Evolutionary conservation across 2,329 filamentous ascomycete genomes (phyloP), one percentile per base, ranked within the genome.

Genomic region (Cadophora malorum): DNA sequence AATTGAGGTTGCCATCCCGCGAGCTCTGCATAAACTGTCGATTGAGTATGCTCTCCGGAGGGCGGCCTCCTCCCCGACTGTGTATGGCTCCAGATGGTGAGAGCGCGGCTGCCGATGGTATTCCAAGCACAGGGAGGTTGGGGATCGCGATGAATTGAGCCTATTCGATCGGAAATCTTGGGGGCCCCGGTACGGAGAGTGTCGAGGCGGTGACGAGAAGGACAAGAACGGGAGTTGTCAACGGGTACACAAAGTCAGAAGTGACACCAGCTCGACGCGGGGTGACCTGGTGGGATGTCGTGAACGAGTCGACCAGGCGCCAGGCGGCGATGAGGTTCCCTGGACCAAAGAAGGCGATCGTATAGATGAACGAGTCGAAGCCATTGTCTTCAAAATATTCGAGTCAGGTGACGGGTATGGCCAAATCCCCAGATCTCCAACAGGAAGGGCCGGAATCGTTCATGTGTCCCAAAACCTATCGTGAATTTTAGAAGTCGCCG

Each of bases 151-250:
- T n/a, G 33, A 49, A 25, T 6, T 62, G 59, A 62, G 59, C 59
- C 59, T 62, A 16, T 33, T 61, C 33, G 41, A 47, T 12, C 59
- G 59, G 35, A 21, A 10, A 50, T 49, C n/a, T 62, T 33, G 23
- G 25, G 9, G 31, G 50, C 8, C 47, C 8, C 41, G 12, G 41
- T 45, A 45, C 12, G 6, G 45, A 28, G 28, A 3, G 28, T 28
- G 28, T 28, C 28, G 28, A 21, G n/a, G 41, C 33, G 61, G 47
- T 64, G 45, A 41, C 38, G 21, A 59, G 25, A 63, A 38, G n/a
- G 47, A 59, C 16, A 25, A 23, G 45, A 60, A 52, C 60, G 66
- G 62, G 35, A 64, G 33, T 60, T 67, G 61, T 31, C 33, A 56
- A 41, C 62, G 66, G 62, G 55, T 62, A 47, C 38, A 61, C 45